Conservation (phyloP, 805 yeast species). For the Spathaspora girioi region DNA sequence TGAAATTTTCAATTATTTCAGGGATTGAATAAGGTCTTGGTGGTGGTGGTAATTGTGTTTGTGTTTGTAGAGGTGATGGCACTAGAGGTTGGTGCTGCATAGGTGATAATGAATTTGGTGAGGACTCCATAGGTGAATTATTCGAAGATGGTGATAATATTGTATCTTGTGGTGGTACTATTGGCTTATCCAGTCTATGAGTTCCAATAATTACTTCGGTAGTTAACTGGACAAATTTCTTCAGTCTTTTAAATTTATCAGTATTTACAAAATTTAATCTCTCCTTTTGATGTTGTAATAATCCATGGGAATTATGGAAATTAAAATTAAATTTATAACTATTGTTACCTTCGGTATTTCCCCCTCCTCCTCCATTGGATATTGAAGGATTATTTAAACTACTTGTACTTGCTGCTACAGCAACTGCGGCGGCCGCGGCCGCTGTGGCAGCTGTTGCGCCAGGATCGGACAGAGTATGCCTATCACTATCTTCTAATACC, state of each 20-base stretch:
- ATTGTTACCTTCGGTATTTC: conserved; percentile 6
- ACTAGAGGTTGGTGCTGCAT: neutral
- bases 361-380: neutral
- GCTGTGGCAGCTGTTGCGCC: neutral
- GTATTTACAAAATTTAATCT: conserved; percentile 62
- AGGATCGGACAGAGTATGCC: conserved; percentile 1
- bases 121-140: neutral
- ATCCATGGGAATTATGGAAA: conserved; percentile 11
- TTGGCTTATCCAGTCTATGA: conserved; percentile 40
- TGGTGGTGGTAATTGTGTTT: conserved; percentile 3
- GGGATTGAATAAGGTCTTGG: conserved; percentile 13
- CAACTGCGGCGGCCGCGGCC: conserved; percentile 1
- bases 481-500: conserved; percentile 18
- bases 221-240: conserved; percentile 77
- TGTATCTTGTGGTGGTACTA: neutral
- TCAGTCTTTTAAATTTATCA: conserved; percentile 69
- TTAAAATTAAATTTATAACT: conserved; percentile 23
- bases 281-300: conserved; percentile 23
- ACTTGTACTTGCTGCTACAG: neutral
- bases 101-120: neutral
- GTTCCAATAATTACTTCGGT: conserved; percentile 82
- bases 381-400: neutral
- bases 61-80: conserved; percentile 4
- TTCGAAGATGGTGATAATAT: neutral
- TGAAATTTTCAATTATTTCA: conserved; percentile 19